Conservation (phyloP, 1,284 basidiomycete species). For the Leccinum pallidistipes region DNA sequence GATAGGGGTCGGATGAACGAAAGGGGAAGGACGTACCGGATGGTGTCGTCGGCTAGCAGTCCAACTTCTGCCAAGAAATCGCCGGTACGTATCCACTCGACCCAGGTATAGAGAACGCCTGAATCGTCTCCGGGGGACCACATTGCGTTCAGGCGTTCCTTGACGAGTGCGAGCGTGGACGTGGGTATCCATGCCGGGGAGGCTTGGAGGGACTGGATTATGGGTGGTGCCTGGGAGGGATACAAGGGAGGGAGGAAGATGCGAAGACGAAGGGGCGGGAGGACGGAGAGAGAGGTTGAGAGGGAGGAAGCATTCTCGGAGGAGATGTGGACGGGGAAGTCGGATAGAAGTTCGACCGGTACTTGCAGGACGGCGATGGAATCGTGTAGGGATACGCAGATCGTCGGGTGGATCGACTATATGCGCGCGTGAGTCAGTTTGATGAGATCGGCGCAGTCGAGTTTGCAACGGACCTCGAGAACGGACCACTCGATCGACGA, state of each 20-base stretch:
- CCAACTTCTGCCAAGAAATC: slow-evolving; percentile 51
- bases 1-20: slow-evolving; percentile 4
- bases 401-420: slow-evolving; percentile 76
- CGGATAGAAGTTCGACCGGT: slow-evolving; percentile 55
- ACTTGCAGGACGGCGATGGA: slow-evolving; percentile 42
- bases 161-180: slow-evolving; percentile 35
- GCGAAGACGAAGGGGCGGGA: slow-evolving; percentile 64
- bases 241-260: slow-evolving; percentile 57
- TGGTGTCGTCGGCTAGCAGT: slow-evolving; percentile 35
- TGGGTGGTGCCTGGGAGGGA: slow-evolving; percentile 53
- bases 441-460: slow-evolving; percentile 11
- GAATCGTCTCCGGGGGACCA: slow-evolving; percentile 62
- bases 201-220: slow-evolving; percentile 53
- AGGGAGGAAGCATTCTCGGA: slow-evolving; percentile 20
- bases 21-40: slow-evolving; percentile 43
- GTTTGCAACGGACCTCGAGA: slow-evolving; percentile 27
- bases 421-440: slow-evolving; percentile 5
- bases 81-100: slow-evolving; percentile 66
- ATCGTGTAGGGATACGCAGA: slow-evolving; percentile 45
- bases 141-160: slow-evolving; percentile 44
- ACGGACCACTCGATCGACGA: slow-evolving; percentile 23
- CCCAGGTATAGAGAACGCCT: slow-evolving; percentile 64
- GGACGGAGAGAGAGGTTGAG: slow-evolving; percentile 28
- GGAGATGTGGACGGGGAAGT: slow-evolving; percentile 36
- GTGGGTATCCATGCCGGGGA: slow-evolving; percentile 60